Evolutionary conservation across 1,284 basidiomycete species (phyloP), one percentile per base, ranked within the genome.

Genomic region (Cutaneotrichosporon mucoides): DNA sequence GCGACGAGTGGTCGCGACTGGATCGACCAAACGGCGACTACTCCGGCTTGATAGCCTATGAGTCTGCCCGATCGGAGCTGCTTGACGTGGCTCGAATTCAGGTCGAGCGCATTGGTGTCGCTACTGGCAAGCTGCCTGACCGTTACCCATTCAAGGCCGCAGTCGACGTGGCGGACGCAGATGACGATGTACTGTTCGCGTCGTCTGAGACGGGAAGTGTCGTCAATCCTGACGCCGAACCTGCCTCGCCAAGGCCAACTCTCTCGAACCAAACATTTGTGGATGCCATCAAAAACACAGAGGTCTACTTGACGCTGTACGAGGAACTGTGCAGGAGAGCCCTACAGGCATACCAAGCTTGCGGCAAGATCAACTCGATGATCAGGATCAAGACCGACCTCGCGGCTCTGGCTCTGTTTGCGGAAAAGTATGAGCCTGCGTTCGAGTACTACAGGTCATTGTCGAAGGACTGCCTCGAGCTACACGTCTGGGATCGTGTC

Each of bases 331-430:
- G 90, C 2, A 89, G 90, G 68, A 86, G 87, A 50, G 87, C 90
- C 7, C 88, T 95, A 50, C 86, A 89, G 47, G 83, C 88, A 59
- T 96, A 92, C 69, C 86, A 86, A 46, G 86, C 85, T 60, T 86
- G 88, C 12, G 87, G 87, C 5, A 84, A 92, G 52, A 83, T 86
- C 51, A 89, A 94, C 69, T 91, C 89, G 68, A 89, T 90, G 1
- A 78, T 94, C 45, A 88, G 88, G 68, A 79, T 96, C 48, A 90
- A 92, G 68, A 88, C 87, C 2, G 86, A 84, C 68, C 81, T 97
- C 3, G 93, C 92, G 0, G 88, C 88, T 7, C 83, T 98, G 16
- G 90, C 96, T 67, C 76, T 88, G 90, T 93, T 68, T 38, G 58
- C 61, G 5, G 24, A 71, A 46, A 65, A 73, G 15, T 75, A 65